Evolutionary conservation across 805 yeast species (phyloP), one percentile per base, ranked within the genome.

Genomic region (Zygosaccharomyces siamensis): DNA sequence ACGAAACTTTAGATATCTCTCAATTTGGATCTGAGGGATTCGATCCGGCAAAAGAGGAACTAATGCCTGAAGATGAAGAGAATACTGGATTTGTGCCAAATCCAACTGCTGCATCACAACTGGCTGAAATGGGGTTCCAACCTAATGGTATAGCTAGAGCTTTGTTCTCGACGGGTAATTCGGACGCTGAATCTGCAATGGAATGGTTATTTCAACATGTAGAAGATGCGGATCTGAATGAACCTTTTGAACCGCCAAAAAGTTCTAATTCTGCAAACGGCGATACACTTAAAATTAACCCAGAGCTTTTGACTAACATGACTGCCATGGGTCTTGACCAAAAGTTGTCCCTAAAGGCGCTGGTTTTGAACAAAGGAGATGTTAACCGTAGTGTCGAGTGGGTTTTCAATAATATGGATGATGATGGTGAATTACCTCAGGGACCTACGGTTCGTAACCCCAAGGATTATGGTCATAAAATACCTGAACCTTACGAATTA

Each of bases 181-280:
- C 63, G 0, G 58, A 67, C 36, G 60, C 71, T 0, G 97, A 92
- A 54, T 74, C 75, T 5, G 96, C 97, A 0, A 82, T 86, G 86
- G 86, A 88, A 57, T 88, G 97, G 96, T 63, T 93, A 5, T 84
- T 93, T 61, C 85, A 77, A 18, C 96, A 90, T 61, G 80, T 89
- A 83, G 97, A 90, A 21, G 97, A 88, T 64, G 63, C 82, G 1
- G 85, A 79, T 58, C 77, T 90, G 39, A 95, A 90, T 63, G 80
- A 69, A 5, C 84, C 87, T 1, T 73, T 85, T 21, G 67, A 55
- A 1, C 59, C 68, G 2, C 69, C 72, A 6, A 27, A 30, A 21
- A 26, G 46, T 51, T 27, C 57, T 50, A 11, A 5, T 18, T 3
- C n/a, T 26, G 28, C 28, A 26, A 10, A 1, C 20, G 14, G 32